phyloP scores from a whole-genome alignment of 192 early-diverging fungal species.

The Linderina pennispora region DNA sequence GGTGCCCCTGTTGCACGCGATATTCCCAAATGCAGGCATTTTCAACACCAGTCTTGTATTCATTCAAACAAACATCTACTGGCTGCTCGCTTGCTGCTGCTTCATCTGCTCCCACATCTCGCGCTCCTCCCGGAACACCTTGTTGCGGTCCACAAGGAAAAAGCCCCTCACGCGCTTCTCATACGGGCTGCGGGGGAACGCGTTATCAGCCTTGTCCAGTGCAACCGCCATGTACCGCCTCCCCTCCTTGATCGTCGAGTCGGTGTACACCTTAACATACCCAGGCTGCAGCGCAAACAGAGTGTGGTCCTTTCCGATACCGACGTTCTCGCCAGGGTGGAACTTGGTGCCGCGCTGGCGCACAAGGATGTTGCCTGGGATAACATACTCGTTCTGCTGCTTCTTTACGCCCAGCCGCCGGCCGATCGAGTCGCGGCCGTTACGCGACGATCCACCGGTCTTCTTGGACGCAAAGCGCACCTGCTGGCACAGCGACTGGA shows the following conservation, averaged over 20 bases:
- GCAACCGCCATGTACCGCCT: slow-evolving; percentile 64
- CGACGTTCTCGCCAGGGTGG: slow-evolving; percentile 74
- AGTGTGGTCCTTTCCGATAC: slow-evolving; percentile 75
- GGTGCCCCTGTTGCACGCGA: no score
- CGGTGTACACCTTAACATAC: slow-evolving; percentile 68
- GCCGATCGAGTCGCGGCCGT: slow-evolving; percentile 73
- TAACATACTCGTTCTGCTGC: slow-evolving; percentile 56
- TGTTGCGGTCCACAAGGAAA: slow-evolving; percentile 52
- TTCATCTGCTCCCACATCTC: slow-evolving; percentile 37
- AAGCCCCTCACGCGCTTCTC: slow-evolving; percentile 66
- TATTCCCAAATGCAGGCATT: no score
- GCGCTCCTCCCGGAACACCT: slow-evolving; percentile 17
- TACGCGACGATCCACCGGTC: slow-evolving; percentile 70
- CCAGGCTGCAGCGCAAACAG: slow-evolving; percentile 65
- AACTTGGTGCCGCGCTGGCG: slow-evolving; percentile 76
- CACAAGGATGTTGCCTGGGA: slow-evolving; percentile 74
- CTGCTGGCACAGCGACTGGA: slow-evolving; percentile 47
- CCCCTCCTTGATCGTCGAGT: slow-evolving; percentile 53
- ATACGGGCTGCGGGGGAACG: slow-evolving; percentile 53
- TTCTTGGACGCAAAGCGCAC: slow-evolving; percentile 73
- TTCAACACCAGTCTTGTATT: no score
- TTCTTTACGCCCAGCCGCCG: slow-evolving; percentile 74
- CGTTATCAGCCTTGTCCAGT: slow-evolving; percentile 50
- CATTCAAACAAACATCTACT: no score
- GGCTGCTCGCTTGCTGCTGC: no score